These are phyloP conservation scores for Pleurozium schreberi DNA, from an alignment of 225 moss, liverwort and hornwort species.

Conservation along the genomic window DNA sequence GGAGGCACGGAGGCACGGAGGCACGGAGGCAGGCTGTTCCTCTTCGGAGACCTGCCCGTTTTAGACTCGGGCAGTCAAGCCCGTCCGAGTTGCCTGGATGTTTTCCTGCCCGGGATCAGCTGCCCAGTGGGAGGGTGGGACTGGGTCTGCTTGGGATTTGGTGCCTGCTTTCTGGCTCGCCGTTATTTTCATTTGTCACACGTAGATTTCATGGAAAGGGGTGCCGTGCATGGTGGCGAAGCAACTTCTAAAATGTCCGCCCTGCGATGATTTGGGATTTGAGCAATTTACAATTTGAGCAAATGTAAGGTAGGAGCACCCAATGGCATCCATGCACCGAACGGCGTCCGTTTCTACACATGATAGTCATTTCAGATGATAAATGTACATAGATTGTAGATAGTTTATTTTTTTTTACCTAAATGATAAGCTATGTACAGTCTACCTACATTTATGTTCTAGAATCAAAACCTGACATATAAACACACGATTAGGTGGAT, in stretches of 20 bases:
- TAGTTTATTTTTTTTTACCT: no score
- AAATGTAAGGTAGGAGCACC: no score
- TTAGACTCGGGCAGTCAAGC: not conserved
- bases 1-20: not conserved
- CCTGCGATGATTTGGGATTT: rapidly evolving
- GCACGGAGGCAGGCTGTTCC: not conserved
- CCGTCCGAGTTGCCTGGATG: no score
- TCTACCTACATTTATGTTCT: no score
- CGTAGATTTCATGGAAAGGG: not conserved
- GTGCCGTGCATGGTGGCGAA: not conserved
- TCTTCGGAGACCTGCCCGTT: not conserved
- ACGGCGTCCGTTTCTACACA: no score
- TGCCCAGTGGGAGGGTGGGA: not conserved
- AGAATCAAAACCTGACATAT: no score
- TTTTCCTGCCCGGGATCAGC: not conserved
- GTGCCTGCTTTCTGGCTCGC: not conserved
- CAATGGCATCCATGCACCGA: no score
- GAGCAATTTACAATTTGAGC: not conserved
- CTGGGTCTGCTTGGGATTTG: not conserved
- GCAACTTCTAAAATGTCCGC: not conserved
- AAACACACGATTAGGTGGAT: no score
- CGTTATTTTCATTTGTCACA: not conserved
- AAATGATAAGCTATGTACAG: no score
- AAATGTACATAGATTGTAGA: no score
- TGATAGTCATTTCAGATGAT: no score